These are phyloP conservation scores for Aristolochia fimbriata DNA, from an alignment of 164 flowering plant species.

Conservation along the genomic window DNA sequence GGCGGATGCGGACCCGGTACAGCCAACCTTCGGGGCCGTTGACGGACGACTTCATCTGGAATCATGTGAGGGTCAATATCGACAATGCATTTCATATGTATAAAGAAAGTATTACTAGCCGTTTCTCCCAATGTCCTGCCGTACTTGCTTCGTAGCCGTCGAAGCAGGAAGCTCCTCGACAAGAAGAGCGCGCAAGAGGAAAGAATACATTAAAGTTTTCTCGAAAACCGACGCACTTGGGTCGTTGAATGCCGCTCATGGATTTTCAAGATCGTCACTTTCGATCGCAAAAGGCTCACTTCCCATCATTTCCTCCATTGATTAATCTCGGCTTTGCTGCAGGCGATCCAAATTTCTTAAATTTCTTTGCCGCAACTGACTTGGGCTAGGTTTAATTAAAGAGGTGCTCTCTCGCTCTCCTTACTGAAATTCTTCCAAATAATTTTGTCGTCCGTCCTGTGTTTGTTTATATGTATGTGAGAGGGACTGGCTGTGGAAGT, in stretches of 20 bases:
- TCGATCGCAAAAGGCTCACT: background rate
- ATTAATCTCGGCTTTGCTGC: background rate
- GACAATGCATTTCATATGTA: too few relatives aligned
- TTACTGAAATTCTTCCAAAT: background rate
- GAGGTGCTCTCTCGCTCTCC: background rate
- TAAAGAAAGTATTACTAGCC: too few relatives aligned
- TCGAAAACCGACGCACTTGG: background rate
- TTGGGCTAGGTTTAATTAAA: background rate
- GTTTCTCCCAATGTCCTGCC: too few relatives aligned
- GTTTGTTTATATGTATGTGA: background rate
- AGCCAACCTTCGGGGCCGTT: too few relatives aligned
- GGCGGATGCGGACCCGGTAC: too few relatives aligned
- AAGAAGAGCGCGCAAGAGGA: background rate
- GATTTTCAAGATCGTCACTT: background rate
- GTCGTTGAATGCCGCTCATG: slow-evolving; percentile 1
- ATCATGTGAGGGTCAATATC: too few relatives aligned
- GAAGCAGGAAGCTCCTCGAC: background rate
- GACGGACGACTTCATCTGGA: too few relatives aligned
- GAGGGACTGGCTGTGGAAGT: background rate
- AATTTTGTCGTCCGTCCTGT: background rate
- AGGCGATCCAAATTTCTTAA: background rate
- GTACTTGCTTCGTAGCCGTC: too few relatives aligned
- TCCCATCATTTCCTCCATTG: background rate
- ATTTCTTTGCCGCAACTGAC: background rate
- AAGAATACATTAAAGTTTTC: background rate